These are phyloP conservation scores for Saitoella complicata DNA, from an alignment of 805 yeast genomes.

Conservation along the genomic window DNA sequence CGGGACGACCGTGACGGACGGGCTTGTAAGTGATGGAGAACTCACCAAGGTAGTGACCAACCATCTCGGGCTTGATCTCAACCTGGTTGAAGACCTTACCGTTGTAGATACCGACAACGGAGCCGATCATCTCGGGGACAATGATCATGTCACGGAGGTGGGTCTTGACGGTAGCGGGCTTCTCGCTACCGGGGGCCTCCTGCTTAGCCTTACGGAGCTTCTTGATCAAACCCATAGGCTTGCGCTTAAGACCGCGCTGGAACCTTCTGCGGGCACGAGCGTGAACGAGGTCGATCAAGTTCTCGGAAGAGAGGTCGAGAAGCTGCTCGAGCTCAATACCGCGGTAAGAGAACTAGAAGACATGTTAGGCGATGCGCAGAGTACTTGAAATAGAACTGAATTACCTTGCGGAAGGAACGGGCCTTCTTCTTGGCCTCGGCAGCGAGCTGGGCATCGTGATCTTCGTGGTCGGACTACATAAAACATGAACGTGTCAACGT, in stretches of 20 bases:
- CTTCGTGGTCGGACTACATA: neutral
- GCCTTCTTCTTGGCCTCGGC: constrained; percentile 2
- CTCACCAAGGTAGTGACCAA: constrained; percentile 99
- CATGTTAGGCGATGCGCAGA: neutral
- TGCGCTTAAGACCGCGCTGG: constrained; percentile 89
- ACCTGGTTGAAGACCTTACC: constrained; percentile 99
- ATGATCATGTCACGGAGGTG: constrained; percentile 98
- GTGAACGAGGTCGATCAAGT: constrained; percentile 88
- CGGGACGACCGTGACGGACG: constrained; percentile 99
- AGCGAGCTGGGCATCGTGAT: constrained; percentile 2
- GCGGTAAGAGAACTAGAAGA: constrained; percentile 80
- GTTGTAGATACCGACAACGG: constrained; percentile 97
- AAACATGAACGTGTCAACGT: too few relatives aligned
- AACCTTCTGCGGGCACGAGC: constrained; percentile 99
- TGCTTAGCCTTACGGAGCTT: constrained; percentile 95
- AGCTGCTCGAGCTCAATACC: constrained; percentile 95
- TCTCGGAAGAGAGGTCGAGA: constrained; percentile 88
- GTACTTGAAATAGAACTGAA: neutral
- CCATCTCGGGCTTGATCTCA: constrained; percentile 98
- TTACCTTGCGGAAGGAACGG: constrained; percentile 2
- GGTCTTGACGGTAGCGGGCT: constrained; percentile 96
- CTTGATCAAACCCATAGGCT: constrained; percentile 91
- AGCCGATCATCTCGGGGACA: constrained; percentile 99
- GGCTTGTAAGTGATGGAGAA: constrained; percentile 99
- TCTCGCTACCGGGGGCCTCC: constrained; percentile 71